Conservation (phyloP, 2,329 filamentous ascomycete genomes). For the Fusarium sp. region DNA sequence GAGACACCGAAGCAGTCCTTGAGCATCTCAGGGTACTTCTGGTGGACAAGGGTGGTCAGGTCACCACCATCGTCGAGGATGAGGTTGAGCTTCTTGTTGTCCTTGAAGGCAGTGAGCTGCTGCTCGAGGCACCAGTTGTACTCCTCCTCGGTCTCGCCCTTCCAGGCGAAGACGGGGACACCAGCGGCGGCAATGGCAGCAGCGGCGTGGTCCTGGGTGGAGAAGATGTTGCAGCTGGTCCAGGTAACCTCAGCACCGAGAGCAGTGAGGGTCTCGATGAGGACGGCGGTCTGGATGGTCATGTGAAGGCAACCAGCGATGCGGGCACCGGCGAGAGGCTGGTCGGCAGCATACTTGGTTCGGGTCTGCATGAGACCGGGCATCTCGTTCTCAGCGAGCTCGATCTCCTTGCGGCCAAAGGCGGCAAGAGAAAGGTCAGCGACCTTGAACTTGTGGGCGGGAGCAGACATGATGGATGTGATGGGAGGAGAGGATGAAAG, state of each 20-base stretch:
- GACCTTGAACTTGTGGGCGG: conserved; percentile 96
- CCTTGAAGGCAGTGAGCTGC: conserved; percentile 97
- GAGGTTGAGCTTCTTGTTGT: conserved; percentile 95
- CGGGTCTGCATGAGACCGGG: conserved; percentile 97
- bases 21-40: conserved; percentile 98
- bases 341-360: conserved; percentile 88
- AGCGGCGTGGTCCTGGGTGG: conserved; percentile 97
- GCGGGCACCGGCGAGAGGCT: conserved; percentile 93
- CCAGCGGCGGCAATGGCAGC: conserved; percentile 95
- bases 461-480: conserved; percentile 71
- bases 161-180: conserved; percentile 85
- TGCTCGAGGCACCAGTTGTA: conserved; percentile 99
- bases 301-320: conserved; percentile 99
- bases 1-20: conserved; percentile 98
- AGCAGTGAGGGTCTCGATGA: conserved; percentile 95
- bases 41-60: conserved; percentile 94
- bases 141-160: conserved; percentile 98
- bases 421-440: conserved; percentile 97
- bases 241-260: conserved; percentile 99
- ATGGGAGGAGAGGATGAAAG: conserved; percentile 39
- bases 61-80: conserved; percentile 99
- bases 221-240: conserved; percentile 99
- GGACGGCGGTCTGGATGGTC: conserved; percentile 99
- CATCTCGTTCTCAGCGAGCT: conserved; percentile 97
- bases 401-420: conserved; percentile 99